A percentile compares a stretch with the other conserved stretches of the same genome.
Evolutionary conservation across 2,329 filamentous ascomycete species (phyloP).

Genomic region (Colletotrichum musicola): DNA sequence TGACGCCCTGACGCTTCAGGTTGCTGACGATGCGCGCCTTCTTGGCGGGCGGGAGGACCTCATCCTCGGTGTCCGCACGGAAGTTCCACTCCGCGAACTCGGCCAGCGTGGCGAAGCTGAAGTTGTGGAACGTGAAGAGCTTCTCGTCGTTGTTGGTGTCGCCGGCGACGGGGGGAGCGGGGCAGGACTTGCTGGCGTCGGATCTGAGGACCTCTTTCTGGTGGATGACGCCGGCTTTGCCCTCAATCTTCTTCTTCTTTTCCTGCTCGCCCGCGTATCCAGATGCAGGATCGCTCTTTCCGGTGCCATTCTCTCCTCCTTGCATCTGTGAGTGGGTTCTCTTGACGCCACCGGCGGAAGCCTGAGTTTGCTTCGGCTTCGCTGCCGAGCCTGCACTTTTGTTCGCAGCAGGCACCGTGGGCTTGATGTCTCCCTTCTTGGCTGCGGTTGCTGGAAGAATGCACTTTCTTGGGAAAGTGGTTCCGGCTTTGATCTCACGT

Average conservation of each 20-base stretch:
- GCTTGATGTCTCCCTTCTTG: background rate
- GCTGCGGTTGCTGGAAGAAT: background rate
- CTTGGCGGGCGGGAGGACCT: background rate
- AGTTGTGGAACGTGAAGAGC: background rate
- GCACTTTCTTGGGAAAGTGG: background rate
- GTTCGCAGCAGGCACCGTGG: background rate
- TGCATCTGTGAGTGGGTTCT: background rate
- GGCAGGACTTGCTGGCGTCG: no score
- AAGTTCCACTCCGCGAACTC: constrained; percentile 6
- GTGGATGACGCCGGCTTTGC: no score
- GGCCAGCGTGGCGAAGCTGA: background rate
- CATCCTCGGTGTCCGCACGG: background rate
- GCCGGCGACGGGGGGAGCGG: no score
- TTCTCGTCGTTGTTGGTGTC: background rate
- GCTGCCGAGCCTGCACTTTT: no score
- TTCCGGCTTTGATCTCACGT: background rate
- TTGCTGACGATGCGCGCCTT: background rate
- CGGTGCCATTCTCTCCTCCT: background rate
- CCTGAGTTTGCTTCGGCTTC: background rate
- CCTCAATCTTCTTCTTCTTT: background rate
- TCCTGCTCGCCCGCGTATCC: background rate
- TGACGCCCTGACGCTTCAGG: background rate
- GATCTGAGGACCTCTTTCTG: background rate
- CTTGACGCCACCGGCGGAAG: background rate
- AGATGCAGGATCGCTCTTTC: background rate